phyloP scores from a whole-genome alignment of 2,329 filamentous ascomycete species.

The Calonectria ilicicola region DNA sequence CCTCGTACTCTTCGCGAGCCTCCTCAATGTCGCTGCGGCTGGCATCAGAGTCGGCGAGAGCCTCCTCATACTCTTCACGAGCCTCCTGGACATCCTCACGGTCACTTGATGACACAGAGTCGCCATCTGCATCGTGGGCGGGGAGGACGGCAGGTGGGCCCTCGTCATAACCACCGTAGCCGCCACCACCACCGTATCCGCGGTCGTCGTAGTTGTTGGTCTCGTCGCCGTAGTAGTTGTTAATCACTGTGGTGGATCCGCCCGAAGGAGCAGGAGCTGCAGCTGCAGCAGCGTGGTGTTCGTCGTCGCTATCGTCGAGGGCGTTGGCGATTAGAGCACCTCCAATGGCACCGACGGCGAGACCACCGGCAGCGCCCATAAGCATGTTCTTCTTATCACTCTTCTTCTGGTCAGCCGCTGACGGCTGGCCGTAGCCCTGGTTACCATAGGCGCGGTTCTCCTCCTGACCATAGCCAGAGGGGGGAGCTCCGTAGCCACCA shows the following conservation, averaged over 20 bases:
- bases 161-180: conserved; percentile 35
- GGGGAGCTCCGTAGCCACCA: conserved; percentile 4
- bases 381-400: conserved; percentile 66
- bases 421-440: conserved; percentile 30
- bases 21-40: conserved; percentile 68
- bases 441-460: conserved; percentile 26
- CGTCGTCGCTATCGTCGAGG: conserved; percentile 48
- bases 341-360: conserved; percentile 68
- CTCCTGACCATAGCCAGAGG: conserved; percentile 31
- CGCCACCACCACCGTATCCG: conserved; percentile 17
- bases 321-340: conserved; percentile 70
- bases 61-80: conserved; percentile 58
- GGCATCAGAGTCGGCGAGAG: conserved; percentile 55
- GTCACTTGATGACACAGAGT: conserved; percentile 57
- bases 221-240: conserved; percentile 18
- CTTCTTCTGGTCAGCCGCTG: conserved; percentile 48
- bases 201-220: neutral
- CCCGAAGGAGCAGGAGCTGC: conserved; percentile 20
- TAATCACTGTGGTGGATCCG: neutral
- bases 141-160: conserved; percentile 52
- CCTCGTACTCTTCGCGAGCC: conserved; percentile 63
- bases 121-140: conserved; percentile 53
- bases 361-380: conserved; percentile 69
- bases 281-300: conserved; percentile 28
- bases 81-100: conserved; percentile 56